phyloP scores from a whole-genome alignment of 1,284 basidiomycete species.

The Naganishia liquefaciens region DNA sequence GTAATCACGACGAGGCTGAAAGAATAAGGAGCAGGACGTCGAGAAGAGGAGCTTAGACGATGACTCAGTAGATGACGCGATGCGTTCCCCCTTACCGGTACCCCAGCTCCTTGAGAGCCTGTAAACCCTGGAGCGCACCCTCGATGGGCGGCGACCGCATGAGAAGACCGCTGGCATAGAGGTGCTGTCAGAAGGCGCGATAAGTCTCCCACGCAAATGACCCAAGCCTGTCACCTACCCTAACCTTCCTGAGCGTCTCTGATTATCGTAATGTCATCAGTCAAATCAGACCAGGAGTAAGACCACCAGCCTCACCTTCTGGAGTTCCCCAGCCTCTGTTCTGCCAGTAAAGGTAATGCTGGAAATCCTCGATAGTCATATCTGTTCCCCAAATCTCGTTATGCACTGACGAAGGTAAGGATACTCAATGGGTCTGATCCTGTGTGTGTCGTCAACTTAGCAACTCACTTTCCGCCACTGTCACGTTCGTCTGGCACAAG shows the following conservation, averaged over 20 bases:
- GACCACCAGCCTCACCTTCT: conserved; percentile 37
- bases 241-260: conserved; percentile 64
- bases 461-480: conserved; percentile 65
- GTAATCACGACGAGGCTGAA: conserved; percentile 65
- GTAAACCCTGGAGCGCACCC: conserved; percentile 66
- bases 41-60: not conserved
- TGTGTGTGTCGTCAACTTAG: not conserved
- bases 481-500: conserved; percentile 65
- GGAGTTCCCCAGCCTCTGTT: conserved; percentile 71
- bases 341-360: conserved; percentile 65
- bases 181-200: conserved; percentile 49
- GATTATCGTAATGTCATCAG: conserved; percentile 9
- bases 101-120: conserved; percentile 63
- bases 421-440: not conserved
- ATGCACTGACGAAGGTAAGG: conserved; percentile 58
- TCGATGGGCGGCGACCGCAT: conserved; percentile 61
- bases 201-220: not conserved
- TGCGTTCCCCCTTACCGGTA: conserved; percentile 57
- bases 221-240: conserved; percentile 2
- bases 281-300: not conserved
- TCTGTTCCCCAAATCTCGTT: conserved; percentile 65
- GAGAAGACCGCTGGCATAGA: conserved; percentile 62
- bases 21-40: not conserved
- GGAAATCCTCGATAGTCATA: conserved; percentile 62
- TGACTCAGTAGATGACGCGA: not conserved